Conservation (phyloP, 805 yeast species). For the Barnettozyma sucrosica region DNA sequence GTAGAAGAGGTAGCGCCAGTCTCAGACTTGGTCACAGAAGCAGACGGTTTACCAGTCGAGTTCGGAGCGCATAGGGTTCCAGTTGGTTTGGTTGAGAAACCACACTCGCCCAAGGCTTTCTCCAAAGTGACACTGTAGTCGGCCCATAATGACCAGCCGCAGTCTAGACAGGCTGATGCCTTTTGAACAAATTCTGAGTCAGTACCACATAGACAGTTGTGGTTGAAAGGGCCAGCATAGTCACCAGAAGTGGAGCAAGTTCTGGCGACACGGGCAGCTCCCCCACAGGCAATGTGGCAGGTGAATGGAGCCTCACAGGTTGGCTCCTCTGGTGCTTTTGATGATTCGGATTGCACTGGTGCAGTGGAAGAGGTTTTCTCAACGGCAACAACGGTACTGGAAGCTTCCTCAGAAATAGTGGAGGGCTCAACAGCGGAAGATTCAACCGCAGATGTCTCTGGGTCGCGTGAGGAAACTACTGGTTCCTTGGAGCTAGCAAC, state of each 20-base stretch:
- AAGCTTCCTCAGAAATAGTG: too few species aligned
- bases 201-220: conserved; percentile 17
- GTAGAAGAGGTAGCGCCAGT: not conserved
- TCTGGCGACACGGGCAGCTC: conserved; percentile 26
- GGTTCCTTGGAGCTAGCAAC: too few species aligned
- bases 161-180: conserved; percentile 27
- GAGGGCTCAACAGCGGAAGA: too few species aligned
- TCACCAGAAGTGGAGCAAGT: conserved; percentile 18
- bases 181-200: conserved; percentile 12
- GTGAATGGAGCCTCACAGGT: conserved; percentile 19
- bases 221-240: conserved; percentile 8
- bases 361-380: too few species aligned
- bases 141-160: conserved; percentile 33
- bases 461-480: too few species aligned
- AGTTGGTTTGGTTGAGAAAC: conserved; percentile 22
- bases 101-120: conserved; percentile 20
- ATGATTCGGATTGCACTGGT: too few species aligned
- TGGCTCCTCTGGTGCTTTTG: too few species aligned
- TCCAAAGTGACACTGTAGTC: conserved; percentile 25
- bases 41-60: not conserved
- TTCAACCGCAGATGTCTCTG: too few species aligned
- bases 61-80: conserved; percentile 18
- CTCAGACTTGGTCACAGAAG: not conserved
- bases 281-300: conserved; percentile 30
- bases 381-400: too few species aligned